Evolutionary conservation across 768 basidiomycete genomes (phyloP).

Genomic region (Galerina marginata): DNA sequence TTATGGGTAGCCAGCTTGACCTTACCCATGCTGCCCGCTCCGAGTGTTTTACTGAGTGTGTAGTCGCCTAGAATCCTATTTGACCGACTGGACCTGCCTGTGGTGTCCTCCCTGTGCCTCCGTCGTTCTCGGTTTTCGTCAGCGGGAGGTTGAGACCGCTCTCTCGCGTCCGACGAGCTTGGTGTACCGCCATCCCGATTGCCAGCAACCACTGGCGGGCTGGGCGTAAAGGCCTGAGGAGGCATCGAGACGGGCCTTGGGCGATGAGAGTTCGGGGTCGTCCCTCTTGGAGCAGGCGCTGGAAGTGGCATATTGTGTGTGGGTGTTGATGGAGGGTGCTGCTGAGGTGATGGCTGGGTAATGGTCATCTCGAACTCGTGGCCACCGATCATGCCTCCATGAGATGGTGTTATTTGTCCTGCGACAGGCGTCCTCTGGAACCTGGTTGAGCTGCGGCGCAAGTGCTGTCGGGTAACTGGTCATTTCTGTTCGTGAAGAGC

Average conservation of each 20-base stretch:
- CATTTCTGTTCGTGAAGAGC: constrained; percentile 26
- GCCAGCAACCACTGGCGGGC: constrained; percentile 14
- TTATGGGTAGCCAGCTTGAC: constrained; percentile 95
- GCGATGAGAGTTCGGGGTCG: constrained; percentile 42
- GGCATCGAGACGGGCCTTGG: constrained; percentile 80
- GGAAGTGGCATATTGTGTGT: constrained; percentile 27
- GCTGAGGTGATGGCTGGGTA: constrained; percentile 40
- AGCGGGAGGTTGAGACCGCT: constrained; percentile 35
- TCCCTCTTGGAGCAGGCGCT: constrained; percentile 32
- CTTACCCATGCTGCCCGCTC: constrained; percentile 98
- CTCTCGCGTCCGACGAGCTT: constrained; percentile 37
- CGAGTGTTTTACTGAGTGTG: constrained; percentile 94
- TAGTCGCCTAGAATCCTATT: constrained; percentile 89
- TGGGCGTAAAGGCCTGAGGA: constrained; percentile 53
- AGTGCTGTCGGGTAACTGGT: constrained; percentile 54
- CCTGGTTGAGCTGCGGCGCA: constrained; percentile 50
- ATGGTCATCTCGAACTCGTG: constrained; percentile 73
- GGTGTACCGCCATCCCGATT: constrained; percentile 24
- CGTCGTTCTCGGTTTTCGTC: constrained; percentile 35
- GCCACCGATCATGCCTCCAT: constrained; percentile 58
- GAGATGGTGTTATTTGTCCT: constrained; percentile 50
- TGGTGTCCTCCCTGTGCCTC: constrained; percentile 36
- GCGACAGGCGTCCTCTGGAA: constrained; percentile 53
- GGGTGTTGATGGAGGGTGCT: constrained; percentile 25
- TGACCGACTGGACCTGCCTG: constrained; percentile 41